Evolutionary conservation across 148 eudicot species (phyloP).

Genomic region (Camellia granthamiana): DNA sequence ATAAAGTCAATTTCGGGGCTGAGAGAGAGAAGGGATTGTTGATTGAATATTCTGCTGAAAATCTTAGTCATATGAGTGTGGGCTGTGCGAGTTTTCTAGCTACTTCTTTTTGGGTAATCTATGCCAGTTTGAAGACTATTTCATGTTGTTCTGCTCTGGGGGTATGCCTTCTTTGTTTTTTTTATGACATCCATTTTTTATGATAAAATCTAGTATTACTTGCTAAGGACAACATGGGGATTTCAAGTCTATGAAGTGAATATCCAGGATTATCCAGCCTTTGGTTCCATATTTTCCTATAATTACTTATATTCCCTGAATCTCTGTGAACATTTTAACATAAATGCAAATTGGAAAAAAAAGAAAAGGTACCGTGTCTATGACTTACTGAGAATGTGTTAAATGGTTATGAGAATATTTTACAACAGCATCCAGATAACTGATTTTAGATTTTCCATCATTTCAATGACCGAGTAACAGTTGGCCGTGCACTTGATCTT

Average conservation of each 20-base stretch:
- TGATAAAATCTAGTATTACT: not conserved
- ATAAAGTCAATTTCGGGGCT: not conserved
- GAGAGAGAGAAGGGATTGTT: not conserved
- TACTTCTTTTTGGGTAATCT: not conserved
- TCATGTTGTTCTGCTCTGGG: not conserved
- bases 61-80: not conserved
- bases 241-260: not conserved
- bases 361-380: not conserved
- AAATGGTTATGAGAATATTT: not conserved
- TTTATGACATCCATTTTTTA: not conserved
- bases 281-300: not conserved
- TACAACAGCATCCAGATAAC: not conserved
- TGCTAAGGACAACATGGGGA: not conserved
- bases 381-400: not conserved
- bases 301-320: not conserved
- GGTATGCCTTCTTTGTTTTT: not conserved
- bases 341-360: not conserved
- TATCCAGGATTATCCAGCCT: not conserved
- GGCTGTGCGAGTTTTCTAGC: not conserved
- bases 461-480: conserved; percentile 86
- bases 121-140: not conserved
- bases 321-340: not conserved
- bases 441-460: conserved; percentile 8
- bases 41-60: not conserved
- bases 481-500: conserved; percentile 98